Evolutionary conservation across 495 filamentous ascomycete species (phyloP).

Genomic region (Xanthoparmelia taractica): DNA sequence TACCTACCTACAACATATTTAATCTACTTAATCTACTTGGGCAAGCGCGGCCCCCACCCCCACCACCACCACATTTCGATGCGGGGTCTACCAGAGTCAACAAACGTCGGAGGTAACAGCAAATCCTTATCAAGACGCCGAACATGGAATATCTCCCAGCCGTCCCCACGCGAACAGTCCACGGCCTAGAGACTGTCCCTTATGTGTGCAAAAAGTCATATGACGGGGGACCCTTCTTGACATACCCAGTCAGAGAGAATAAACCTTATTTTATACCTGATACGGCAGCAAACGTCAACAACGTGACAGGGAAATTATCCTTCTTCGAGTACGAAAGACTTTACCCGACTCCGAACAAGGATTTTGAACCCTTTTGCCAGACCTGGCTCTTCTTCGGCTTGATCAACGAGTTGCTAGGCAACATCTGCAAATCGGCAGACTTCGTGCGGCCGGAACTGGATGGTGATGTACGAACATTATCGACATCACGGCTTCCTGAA

Average conservation of each 20-base stretch:
- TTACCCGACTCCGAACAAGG: background rate
- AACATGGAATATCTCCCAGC: too few species aligned
- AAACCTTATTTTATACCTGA: background rate
- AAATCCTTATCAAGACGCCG: too few species aligned
- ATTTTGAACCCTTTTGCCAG: background rate
- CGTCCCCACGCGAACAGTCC: too few species aligned
- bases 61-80: too few species aligned
- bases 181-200: too few species aligned
- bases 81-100: too few species aligned
- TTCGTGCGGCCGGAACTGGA: background rate
- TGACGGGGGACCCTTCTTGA: background rate
- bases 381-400: slow-evolving; percentile 5
- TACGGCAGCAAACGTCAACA: too few species aligned
- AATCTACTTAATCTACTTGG: too few species aligned
- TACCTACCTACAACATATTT: too few species aligned
- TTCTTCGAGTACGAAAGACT: background rate
- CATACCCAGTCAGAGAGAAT: background rate
- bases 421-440: background rate
- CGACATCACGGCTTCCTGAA: background rate
- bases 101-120: too few species aligned
- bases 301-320: background rate
- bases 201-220: background rate
- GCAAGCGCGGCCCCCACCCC: too few species aligned
- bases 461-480: background rate
- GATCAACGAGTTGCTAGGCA: background rate